Percentiles rank a stretch among this genome's conserved stretches.
Conservation (phyloP, 768 basidiomycete species). For the Lactarius vividus region DNA sequence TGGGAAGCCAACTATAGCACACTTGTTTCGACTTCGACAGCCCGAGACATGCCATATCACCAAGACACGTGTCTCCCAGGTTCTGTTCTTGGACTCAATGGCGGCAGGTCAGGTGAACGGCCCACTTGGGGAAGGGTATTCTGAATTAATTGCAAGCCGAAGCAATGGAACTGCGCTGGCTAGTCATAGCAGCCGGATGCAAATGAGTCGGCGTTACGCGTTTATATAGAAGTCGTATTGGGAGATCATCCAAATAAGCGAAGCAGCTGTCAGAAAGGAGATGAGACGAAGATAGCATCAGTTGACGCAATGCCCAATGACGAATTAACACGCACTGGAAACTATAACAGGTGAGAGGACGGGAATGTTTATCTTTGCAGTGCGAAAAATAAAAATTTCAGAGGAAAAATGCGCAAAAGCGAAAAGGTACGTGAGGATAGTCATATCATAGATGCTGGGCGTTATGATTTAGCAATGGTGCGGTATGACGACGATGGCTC, state of each 20-base stretch:
- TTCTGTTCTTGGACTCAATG: neutral
- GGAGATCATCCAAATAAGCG: constrained; percentile 81
- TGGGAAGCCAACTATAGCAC: neutral
- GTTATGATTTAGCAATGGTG: constrained; percentile 10
- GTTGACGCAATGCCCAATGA: neutral
- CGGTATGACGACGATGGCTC: constrained; percentile 31
- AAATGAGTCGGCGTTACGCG: constrained; percentile 8
- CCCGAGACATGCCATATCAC: neutral
- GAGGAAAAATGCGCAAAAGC: constrained; percentile 88
- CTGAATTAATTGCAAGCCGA: neutral
- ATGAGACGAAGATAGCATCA: constrained; percentile 11
- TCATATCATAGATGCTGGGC: constrained; percentile 85
- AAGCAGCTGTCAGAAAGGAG: constrained; percentile 45
- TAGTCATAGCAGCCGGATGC: neutral
- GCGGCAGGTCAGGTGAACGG: neutral
- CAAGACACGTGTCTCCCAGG: neutral
- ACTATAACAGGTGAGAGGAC: constrained; percentile 78
- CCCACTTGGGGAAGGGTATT: neutral
- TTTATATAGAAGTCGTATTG: constrained; percentile 81
- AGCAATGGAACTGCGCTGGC: neutral
- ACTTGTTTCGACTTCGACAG: neutral
- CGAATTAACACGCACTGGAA: constrained; percentile 61
- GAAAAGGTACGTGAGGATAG: constrained; percentile 83
- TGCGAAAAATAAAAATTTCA: constrained; percentile 80
- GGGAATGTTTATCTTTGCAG: constrained; percentile 58